phyloP scores from a whole-genome alignment of 768 basidiomycete genomes.

The Tricholoma terreum region DNA sequence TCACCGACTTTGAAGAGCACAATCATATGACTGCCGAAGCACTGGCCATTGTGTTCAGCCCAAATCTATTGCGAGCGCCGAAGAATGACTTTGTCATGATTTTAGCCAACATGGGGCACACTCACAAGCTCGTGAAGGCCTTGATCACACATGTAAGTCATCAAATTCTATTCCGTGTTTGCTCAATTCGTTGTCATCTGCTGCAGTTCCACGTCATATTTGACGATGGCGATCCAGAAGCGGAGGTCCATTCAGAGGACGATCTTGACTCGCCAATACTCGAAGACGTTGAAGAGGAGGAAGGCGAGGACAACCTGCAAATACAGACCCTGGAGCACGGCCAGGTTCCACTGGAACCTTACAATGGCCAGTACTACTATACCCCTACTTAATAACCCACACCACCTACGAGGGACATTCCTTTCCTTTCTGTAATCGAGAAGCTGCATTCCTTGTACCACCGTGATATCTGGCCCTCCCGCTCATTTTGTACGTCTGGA shows the following conservation, averaged over 20 bases:
- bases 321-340: slow-evolving; percentile 13
- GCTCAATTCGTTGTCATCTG: slow-evolving; percentile 1
- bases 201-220: slow-evolving; percentile 65
- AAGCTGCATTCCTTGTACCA: slow-evolving; percentile 14
- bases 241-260: slow-evolving; percentile 58
- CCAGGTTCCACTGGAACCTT: slow-evolving; percentile 10
- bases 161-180: background rate
- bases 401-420: slow-evolving; percentile 6
- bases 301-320: slow-evolving; percentile 19
- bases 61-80: slow-evolving; percentile 73
- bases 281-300: slow-evolving; percentile 68
- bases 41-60: slow-evolving; percentile 83
- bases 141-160: slow-evolving; percentile 69
- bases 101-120: slow-evolving; percentile 75
- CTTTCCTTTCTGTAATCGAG: slow-evolving; percentile 4
- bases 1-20: slow-evolving; percentile 84
- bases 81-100: slow-evolving; percentile 77
- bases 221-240: slow-evolving; percentile 64
- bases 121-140: slow-evolving; percentile 72
- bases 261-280: slow-evolving; percentile 64
- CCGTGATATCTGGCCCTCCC: slow-evolving; percentile 5
- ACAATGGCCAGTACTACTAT: slow-evolving; percentile 15
- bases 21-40: slow-evolving; percentile 90
- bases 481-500: slow-evolving; percentile 1
- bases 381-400: slow-evolving; percentile 17